These are phyloP conservation scores for Boletus barrowsii DNA, from an alignment of 768 basidiomycete species.

Conservation along the genomic window DNA sequence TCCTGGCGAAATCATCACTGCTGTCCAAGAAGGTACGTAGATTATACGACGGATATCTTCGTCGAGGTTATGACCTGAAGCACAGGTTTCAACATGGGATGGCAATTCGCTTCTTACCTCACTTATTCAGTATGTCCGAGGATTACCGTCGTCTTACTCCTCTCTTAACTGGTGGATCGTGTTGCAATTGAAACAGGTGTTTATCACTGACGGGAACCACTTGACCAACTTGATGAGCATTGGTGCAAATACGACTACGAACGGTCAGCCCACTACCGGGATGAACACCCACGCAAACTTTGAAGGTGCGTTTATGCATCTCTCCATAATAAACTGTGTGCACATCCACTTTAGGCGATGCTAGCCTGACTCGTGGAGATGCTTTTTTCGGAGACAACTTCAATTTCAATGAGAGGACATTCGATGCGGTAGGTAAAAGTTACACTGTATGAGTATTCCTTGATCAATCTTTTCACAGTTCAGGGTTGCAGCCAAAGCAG, in stretches of 20 bases:
- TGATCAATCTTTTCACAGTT: conserved; percentile 3
- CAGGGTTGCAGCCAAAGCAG: conserved; percentile 8
- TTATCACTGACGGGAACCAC: conserved; percentile 24
- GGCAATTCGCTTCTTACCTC: conserved; percentile 12
- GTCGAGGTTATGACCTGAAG: neutral
- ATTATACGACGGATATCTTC: neutral
- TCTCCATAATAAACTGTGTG: neutral
- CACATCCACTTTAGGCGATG: conserved; percentile 13
- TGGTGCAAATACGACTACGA: conserved; percentile 16
- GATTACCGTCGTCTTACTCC: no score
- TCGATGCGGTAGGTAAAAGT: conserved; percentile 10
- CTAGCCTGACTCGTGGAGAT: conserved; percentile 19
- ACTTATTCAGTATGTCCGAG: conserved; percentile 12
- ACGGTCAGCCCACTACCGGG: conserved; percentile 3
- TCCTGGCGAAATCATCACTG: conserved; percentile 22
- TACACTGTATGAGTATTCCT: neutral
- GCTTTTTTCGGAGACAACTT: conserved; percentile 21
- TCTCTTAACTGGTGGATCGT: neutral
- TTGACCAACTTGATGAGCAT: conserved; percentile 27
- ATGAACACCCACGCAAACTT: conserved; percentile 21
- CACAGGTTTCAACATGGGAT: conserved; percentile 23
- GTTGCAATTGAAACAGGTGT: neutral
- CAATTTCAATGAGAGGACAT: conserved; percentile 22
- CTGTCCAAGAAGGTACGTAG: conserved; percentile 16
- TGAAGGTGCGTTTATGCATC: conserved; percentile 9